Conservation (phyloP, 371 early-diverging fungal genomes). For the Thermomucor indicae-seudaticae region DNA sequence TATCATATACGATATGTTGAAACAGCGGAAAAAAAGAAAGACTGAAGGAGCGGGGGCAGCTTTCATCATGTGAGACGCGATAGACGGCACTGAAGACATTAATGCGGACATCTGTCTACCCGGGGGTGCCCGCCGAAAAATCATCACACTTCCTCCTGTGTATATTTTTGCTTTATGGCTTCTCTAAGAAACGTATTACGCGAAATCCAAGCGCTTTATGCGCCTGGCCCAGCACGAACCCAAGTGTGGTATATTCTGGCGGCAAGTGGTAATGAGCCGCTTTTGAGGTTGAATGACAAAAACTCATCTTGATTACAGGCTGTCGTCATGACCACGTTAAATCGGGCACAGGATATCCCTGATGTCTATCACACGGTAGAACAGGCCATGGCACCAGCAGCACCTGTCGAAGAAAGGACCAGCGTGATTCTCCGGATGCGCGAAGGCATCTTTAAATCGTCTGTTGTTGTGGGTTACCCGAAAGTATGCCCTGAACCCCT, state of each 20-base stretch:
- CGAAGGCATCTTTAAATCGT: conserved; percentile 33
- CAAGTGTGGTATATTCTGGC: conserved; percentile 4
- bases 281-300: not conserved
- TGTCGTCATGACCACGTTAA: conserved; percentile 21
- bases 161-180: no score
- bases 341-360: conserved; percentile 23
- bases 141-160: no score
- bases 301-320: conserved; percentile 8
- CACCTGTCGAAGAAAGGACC: conserved; percentile 7
- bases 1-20: no score
- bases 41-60: no score
- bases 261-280: not conserved
- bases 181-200: no score
- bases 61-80: no score
- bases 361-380: conserved; percentile 17
- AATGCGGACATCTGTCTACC: no score
- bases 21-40: no score
- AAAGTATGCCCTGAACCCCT: conserved; percentile 10
- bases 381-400: not conserved
- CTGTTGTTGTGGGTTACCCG: conserved; percentile 33
- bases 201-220: not conserved
- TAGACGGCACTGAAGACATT: no score
- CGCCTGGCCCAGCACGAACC: not conserved
- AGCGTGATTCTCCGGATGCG: conserved; percentile 22
- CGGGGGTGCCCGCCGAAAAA: no score